Conservation (phyloP, 305 asterid species). For the Coffea humblotiana region DNA sequence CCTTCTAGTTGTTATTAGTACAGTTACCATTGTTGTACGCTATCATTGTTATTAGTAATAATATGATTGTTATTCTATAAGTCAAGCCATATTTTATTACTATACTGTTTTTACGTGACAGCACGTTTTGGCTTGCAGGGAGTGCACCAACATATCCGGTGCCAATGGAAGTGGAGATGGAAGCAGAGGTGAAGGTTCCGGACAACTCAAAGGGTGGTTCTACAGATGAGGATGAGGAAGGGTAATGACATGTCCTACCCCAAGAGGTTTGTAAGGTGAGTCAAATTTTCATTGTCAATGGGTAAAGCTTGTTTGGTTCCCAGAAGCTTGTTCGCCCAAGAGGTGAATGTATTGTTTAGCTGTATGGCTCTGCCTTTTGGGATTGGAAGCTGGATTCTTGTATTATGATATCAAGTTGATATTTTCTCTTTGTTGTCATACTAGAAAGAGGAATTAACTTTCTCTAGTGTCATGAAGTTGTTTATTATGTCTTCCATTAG, state of each 20-base stretch:
- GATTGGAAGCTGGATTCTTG: not conserved
- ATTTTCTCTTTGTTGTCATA: not conserved
- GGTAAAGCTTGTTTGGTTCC: not conserved
- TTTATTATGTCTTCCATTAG: not conserved
- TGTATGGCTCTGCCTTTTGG: not conserved
- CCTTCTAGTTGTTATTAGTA: not conserved
- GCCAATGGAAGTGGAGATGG: constrained; percentile 27
- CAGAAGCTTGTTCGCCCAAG: not conserved
- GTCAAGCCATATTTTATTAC: not conserved
- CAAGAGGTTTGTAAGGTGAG: constrained; percentile 31
- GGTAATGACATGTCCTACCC: constrained; percentile 22
- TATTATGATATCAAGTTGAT: not conserved
- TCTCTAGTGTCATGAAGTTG: not conserved
- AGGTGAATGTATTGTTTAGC: not conserved
- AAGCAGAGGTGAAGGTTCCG: constrained; percentile 38
- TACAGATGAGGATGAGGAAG: constrained; percentile 53
- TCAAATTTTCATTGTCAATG: not conserved
- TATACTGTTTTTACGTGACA: not conserved
- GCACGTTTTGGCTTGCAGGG: constrained; percentile 39
- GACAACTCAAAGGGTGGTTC: constrained; percentile 25
- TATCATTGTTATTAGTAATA: no score
- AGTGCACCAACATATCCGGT: constrained; percentile 41
- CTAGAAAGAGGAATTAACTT: not conserved
- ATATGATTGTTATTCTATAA: no score
- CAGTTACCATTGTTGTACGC: no score